Base-by-base conservation (phyloP, 2,329 filamentous ascomycete species). In the Botrytis fabae region DNA sequence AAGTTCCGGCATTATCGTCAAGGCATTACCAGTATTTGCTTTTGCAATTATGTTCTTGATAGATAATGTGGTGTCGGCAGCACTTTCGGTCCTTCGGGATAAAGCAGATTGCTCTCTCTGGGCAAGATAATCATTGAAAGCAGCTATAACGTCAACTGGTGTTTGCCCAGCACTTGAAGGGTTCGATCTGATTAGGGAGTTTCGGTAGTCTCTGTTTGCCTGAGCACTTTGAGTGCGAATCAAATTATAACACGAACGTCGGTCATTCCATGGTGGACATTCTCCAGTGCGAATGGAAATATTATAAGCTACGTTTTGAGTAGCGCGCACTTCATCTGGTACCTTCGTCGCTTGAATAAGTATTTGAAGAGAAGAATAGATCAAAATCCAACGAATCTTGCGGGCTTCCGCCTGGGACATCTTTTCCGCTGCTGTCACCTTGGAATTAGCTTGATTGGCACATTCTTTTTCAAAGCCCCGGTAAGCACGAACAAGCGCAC, bases 331-430 rank as follows among this genome's bases (percentile, higher is more conserved):
- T 77, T 92, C 89, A 8, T 83, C 79, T 0, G 93, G 90, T 0
- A 87, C 84, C 48, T 86, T 83, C 0, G 89, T 91, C 54, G 90
- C 89, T 70, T 88, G 88, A 16, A 87, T 86, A 1, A 96, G 85
- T n/a, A 90, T 90, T 80, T 96, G 93, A 73, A 93, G 86, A 5
- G 89, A 86, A 28, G 89, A 87, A 78, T 95, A 95, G 10, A 95
- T 86, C 51, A 95, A 80, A 44, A 95, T 88, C 93, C 93, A 96
- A 57, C 93, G 86, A 25, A 94, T 87, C 81, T 94, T 95, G 59
- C 93, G 89, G 1, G 89, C 92, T 75, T 95, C 93, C 14, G 86
- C 84, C 18, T 89, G 82, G 0, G 87, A 86, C 1, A 91, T 80
- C 78, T 88, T 90, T 51, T 89, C 87, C 48, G 80, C 74, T 73